These are phyloP conservation scores for Cyclotella atomus DNA, from an alignment of 108 stramenopile species.

Conservation along the genomic window DNA sequence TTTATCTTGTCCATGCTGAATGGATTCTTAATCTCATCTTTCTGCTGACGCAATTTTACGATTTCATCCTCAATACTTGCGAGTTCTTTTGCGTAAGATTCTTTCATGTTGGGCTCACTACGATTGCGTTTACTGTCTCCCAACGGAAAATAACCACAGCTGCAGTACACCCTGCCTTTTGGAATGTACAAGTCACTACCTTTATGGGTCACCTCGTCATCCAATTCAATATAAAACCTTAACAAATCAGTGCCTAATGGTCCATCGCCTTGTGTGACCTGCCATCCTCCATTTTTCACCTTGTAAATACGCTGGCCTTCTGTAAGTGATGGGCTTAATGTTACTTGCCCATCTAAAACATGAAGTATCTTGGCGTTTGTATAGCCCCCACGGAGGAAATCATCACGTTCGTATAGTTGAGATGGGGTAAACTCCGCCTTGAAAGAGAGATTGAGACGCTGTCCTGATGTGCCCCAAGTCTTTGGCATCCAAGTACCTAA, in stretches of 20 bases:
- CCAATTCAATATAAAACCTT: conserved; percentile 70
- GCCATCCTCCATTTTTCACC: conserved; percentile 70
- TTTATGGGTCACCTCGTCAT: conserved; percentile 55
- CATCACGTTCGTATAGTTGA: conserved; percentile 65
- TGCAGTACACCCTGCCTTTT: conserved; percentile 70
- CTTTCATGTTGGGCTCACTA: conserved; percentile 30
- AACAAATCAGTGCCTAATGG: conserved; percentile 71
- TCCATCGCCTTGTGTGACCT: conserved; percentile 63
- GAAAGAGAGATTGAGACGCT: conserved; percentile 64
- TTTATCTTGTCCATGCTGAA: conserved; percentile 56
- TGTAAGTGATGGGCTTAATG: conserved; percentile 48
- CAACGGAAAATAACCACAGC: conserved; percentile 82
- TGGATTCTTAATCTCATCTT: conserved; percentile 43
- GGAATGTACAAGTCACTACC: conserved; percentile 70
- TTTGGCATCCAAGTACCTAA: conserved; percentile 86
- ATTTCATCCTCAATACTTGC: conserved; percentile 43
- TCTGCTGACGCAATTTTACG: conserved; percentile 41
- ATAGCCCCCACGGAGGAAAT: conserved; percentile 60
- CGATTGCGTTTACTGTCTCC: neutral
- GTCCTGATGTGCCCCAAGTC: conserved; percentile 70
- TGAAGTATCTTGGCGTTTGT: conserved; percentile 58
- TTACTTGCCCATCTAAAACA: conserved; percentile 38
- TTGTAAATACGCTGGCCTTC: conserved; percentile 55
- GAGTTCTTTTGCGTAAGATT: conserved; percentile 51
- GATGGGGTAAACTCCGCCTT: conserved; percentile 63